Evolutionary conservation across 306 rosid genomes (phyloP), one percentile per base, ranked within the genome.

Genomic region (Quercus variabilis): DNA sequence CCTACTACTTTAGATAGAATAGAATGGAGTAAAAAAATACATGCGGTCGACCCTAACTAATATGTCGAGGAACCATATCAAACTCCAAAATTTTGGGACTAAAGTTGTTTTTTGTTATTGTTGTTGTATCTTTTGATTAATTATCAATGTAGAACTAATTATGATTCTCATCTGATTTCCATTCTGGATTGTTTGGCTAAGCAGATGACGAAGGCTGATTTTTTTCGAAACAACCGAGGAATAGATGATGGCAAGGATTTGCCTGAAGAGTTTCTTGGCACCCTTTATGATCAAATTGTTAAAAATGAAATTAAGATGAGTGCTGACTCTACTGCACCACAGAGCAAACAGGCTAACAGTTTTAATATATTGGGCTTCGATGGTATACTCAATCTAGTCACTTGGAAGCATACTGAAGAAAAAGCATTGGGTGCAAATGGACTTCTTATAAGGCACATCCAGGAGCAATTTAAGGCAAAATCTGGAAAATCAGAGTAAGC

Each of bases 401-500:
- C 91, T 77, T 86, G 98, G 98, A 93, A 90, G 87, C 99, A 93
- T 90, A 83, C 87, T 59, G 99, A 96, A 86, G 99, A 93, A 87
- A 96, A 93, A 80, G 99, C 94, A 6, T 88, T 91, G 76, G 98
- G 98, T 76, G 99, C 99, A 62, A 96, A 93, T 65, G 96, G 99
- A 69, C 93, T 89, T 87, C 99, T 93, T 83, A 96, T 96, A 80
- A 88, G 83, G 79, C 97, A 89, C 79, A 96, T 96, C 76, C 99
- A 96, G 86, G 99, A 96, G 87, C 99, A 96, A 72, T 90, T 96
- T 81, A 93, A 91, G 86, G 92, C 94, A 15, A 91, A 90, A 78
- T 91, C 99, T 4, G 96, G 96, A 87, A 96, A 96, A 87, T 91
- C 99, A 81, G 97, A 89, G 99, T 96, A 96, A 91, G 99, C 79